Base-by-base conservation (phyloP, 192 early-diverging fungal genomes). In the Coemansia sp. region DNA sequence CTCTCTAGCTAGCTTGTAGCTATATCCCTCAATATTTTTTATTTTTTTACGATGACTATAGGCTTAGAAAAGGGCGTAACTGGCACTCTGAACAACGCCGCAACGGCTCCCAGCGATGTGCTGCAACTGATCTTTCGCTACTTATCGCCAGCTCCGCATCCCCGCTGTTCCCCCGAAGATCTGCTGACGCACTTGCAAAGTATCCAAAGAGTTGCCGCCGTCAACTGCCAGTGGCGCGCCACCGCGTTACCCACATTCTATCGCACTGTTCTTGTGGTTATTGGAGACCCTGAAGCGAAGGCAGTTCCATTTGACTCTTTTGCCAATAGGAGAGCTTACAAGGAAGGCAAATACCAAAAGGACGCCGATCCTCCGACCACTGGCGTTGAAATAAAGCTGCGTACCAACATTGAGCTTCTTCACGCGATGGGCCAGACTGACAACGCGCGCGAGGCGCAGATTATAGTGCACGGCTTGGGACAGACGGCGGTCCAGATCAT, bases 211-310 rank as follows among this genome's bases (percentile, higher is more conserved):
- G 49, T 29, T 16, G 50, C 71, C 0, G 38, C 49, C 4, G 67
- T 74, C 5, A 55, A 47, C 38, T 30, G 38, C 2, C 16, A 38
- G 22, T 74, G 73, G 73, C 61, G 73, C 3, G 56, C 30, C 0
- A 20, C 29, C 13, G 9, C 66, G 1, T 9, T 64, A 1, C 61
- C 67, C n/a, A 32, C 39, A 24, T 18, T 65, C 6, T 61, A 55
- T 62, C 55, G 62, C 37, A 68, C 62, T 1, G 49, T 53, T 1
- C 1, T 61, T 1, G 47, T 74, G 0, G 16, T 39, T 15, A 63
- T 53, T 47, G 44, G n/a, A 6, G 18, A 18, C 18, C 6, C 7
- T 20, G 18, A 47, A 10, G 10, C 44, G 7, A 47, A 47, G 44
- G 18, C 18, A 20, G 18, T 18, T 5, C 4, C 3, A 18, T 1